These are phyloP conservation scores for Xylariaceae sp. DNA, from an alignment of 2,329 filamentous ascomycete genomes.

Conservation along the genomic window DNA sequence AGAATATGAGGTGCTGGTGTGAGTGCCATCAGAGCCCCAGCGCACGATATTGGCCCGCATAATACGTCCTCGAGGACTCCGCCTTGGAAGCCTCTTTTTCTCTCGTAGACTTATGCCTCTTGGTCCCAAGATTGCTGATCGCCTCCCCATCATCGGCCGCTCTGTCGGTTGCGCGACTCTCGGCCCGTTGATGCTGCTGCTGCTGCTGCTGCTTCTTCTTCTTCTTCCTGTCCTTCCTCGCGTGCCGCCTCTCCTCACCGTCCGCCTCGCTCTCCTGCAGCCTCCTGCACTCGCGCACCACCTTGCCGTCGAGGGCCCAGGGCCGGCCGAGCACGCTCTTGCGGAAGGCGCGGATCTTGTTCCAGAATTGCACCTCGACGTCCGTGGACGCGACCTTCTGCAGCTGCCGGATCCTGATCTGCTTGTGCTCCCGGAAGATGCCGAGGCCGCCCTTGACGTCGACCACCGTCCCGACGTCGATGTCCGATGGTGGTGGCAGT, in stretches of 20 bases:
- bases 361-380: constrained; percentile 53
- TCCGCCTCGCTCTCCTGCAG: constrained; percentile 32
- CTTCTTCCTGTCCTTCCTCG: constrained; percentile 12
- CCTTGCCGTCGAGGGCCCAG: constrained; percentile 45
- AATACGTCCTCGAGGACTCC: constrained; percentile 6
- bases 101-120: constrained; percentile 9
- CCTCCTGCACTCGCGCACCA: constrained; percentile 42
- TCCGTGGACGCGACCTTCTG: constrained; percentile 41
- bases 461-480: constrained; percentile 45
- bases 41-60: constrained; percentile 24
- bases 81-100: constrained; percentile 12
- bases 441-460: constrained; percentile 49
- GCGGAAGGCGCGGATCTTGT: constrained; percentile 43
- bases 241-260: constrained; percentile 13
- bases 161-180: too few species aligned
- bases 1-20: too few species aligned
- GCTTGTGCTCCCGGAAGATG: constrained; percentile 39
- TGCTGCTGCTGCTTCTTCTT: constrained; percentile 1
- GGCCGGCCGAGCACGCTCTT: constrained; percentile 40
- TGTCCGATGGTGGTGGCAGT: constrained; percentile 10
- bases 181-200: not conserved
- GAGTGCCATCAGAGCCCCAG: constrained; percentile 27
- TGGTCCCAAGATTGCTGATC: too few species aligned
- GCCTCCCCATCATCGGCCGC: constrained; percentile 1
- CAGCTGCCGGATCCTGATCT: constrained; percentile 47